Evolutionary conservation across 169 alveolate species (phyloP).

Genomic region (Theileria annulata): DNA sequence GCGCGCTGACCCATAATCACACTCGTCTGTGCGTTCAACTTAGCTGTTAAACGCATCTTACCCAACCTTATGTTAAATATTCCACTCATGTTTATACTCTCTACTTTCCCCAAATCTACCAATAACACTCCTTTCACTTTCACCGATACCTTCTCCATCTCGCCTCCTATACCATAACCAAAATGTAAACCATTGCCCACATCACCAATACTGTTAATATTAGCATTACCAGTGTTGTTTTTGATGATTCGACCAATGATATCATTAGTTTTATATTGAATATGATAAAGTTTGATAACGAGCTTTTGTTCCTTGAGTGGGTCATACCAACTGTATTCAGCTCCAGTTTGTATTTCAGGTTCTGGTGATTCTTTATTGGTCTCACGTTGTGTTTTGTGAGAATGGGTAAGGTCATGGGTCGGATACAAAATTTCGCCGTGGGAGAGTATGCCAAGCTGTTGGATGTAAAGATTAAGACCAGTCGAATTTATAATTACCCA

Average conservation of each 20-base stretch:
- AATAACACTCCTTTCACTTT: slow-evolving; percentile 40
- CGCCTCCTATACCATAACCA: neutral
- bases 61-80: slow-evolving; percentile 39
- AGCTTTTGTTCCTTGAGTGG: slow-evolving; percentile 61
- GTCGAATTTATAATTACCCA: slow-evolving; percentile 61
- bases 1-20: slow-evolving; percentile 59
- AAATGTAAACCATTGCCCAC: neutral
- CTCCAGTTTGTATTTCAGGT: slow-evolving; percentile 19
- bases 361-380: neutral
- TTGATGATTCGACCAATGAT: neutral
- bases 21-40: slow-evolving; percentile 52
- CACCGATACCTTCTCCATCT: slow-evolving; percentile 9
- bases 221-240: neutral
- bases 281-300: slow-evolving; percentile 24
- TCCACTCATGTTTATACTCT: slow-evolving; percentile 37
- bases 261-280: slow-evolving; percentile 3
- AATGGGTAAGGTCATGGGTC: neutral
- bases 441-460: slow-evolving; percentile 53
- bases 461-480: slow-evolving; percentile 59
- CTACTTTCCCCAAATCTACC: slow-evolving; percentile 54
- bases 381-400: neutral
- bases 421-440: slow-evolving; percentile 48
- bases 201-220: neutral
- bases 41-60: slow-evolving; percentile 15
- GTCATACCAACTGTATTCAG: slow-evolving; percentile 54